phyloP scores from a whole-genome alignment of 495 filamentous ascomycete genomes.

The Penicillium diatomitis region DNA sequence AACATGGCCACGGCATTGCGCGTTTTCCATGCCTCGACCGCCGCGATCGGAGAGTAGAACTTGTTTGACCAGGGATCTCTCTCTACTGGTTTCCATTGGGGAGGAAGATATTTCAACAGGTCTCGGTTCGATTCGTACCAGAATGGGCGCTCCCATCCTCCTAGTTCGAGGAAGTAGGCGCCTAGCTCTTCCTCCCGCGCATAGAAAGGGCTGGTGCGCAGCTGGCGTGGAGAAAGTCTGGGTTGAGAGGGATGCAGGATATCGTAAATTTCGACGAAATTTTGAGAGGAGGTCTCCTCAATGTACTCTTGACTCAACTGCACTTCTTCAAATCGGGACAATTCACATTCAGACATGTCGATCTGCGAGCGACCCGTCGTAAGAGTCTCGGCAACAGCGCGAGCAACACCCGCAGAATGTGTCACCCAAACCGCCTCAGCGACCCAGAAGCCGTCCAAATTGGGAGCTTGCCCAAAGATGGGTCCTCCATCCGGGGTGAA shows the following conservation, averaged over 20 bases:
- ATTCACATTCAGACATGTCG: conserved; percentile 40
- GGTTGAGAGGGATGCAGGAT: conserved; percentile 43
- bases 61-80: conserved; percentile 38
- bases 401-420: conserved; percentile 44
- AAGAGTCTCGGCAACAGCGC: conserved; percentile 39
- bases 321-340: conserved; percentile 41
- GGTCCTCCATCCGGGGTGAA: conserved; percentile 46
- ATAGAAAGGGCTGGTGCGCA: conserved; percentile 39
- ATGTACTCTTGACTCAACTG: conserved; percentile 37
- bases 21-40: conserved; percentile 44
- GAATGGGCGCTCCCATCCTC: conserved; percentile 43
- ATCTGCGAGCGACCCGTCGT: conserved; percentile 36
- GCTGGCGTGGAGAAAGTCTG: conserved; percentile 35
- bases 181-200: conserved; percentile 36
- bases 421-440: conserved; percentile 49
- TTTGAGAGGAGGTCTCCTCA: conserved; percentile 39
- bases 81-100: conserved; percentile 33
- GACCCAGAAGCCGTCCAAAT: conserved; percentile 42
- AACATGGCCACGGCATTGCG: conserved; percentile 45
- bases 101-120: conserved; percentile 31
- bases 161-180: conserved; percentile 39
- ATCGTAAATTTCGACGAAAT: conserved; percentile 45
- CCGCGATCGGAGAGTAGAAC: conserved; percentile 39
- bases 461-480: conserved; percentile 37
- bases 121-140: conserved; percentile 41